Evolutionary conservation across 1,284 basidiomycete species (phyloP), one percentile per base, ranked within the genome.

Genomic region (Marasmius tenuissimus): DNA sequence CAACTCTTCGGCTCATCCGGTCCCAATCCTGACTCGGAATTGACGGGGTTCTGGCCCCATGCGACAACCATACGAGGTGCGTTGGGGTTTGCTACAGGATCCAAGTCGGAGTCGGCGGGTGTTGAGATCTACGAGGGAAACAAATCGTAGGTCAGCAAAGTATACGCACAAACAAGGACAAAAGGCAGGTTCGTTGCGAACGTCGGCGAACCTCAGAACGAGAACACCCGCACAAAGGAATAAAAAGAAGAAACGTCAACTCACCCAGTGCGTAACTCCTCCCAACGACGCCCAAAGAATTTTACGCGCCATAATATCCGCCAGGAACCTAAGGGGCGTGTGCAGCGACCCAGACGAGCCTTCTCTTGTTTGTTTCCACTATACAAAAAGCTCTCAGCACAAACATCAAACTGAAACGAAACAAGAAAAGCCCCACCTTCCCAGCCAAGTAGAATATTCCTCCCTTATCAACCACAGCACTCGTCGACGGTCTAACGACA

Each of bases 321-420:
- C 91, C 68, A 96, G 88, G 68, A 82, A 85, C 57, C 91, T 85
- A 78, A 95, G 93, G 1, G 47, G 57, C 38, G 62, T 42, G 63
- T 66, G 58, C 35, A 34, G 60, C 33, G 37, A 52, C 20, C 40
- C 39, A 18, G 54, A 34, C 56, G 77, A 68, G 58, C 94, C 96
- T 74, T 97, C 95, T 14, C 96, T 96, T 1, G 92, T 93, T 62
- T 88, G 91, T 76, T 97, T 97, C 92, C 93, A 97, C 86, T 94
- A 75, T 11, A 71, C 71, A 47, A 75, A 72, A 18, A 34, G 49
- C 6, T 27, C 14, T 8, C 6, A 58, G 14, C n/a, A 10, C 10
- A 20, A 48, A 37, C 37, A 10, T 14, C 38, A 16, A 61, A 53
- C 62, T 61, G 61, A 63, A 52, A 3, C n/a, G 51, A 55, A 22